Conservation (phyloP, 2,329 filamentous ascomycete species). For the Xylaria polymorpha region DNA sequence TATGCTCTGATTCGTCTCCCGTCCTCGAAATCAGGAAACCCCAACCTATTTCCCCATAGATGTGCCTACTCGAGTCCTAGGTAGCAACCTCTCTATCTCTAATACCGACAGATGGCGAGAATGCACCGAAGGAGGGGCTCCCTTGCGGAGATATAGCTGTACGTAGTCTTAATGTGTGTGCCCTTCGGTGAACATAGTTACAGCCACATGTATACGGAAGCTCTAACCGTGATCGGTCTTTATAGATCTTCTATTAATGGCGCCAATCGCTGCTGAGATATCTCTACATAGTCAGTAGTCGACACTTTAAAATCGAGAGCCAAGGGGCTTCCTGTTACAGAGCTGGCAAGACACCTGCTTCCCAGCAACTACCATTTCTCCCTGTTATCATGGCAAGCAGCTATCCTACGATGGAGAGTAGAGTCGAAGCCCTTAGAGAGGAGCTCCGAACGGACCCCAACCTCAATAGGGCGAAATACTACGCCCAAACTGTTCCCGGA, state of each 20-base stretch:
- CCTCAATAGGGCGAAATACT: constrained; percentile 50
- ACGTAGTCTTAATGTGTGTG: constrained; percentile 15
- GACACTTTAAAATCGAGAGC: constrained; percentile 17
- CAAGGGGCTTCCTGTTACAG: constrained; percentile 3
- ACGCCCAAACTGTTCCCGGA: constrained; percentile 47
- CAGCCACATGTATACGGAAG: constrained; percentile 6
- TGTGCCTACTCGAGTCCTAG: background rate
- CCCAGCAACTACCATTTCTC: constrained; percentile 9
- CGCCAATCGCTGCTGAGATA: constrained; percentile 5
- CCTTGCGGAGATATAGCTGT: constrained; percentile 7
- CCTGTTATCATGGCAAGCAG: constrained; percentile 36
- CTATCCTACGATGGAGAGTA: constrained; percentile 38
- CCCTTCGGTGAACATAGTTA: constrained; percentile 31
- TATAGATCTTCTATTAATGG: constrained; percentile 41
- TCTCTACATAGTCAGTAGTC: constrained; percentile 11
- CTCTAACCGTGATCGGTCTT: constrained; percentile 10
- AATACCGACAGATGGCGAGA: constrained; percentile 48
- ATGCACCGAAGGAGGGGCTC: constrained; percentile 46
- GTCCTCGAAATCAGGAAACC: constrained; percentile 2
- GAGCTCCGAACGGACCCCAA: constrained; percentile 55
- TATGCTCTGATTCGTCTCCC: constrained; percentile 13
- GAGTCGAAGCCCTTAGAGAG: constrained; percentile 43
- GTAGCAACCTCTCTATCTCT: constrained; percentile 25
- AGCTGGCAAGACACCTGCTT: constrained; percentile 10
- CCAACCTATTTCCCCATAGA: constrained; percentile 15